phyloP scores from a whole-genome alignment of 2,329 filamentous ascomycete species.

The Zelopaecilomyces penicillatus region DNA sequence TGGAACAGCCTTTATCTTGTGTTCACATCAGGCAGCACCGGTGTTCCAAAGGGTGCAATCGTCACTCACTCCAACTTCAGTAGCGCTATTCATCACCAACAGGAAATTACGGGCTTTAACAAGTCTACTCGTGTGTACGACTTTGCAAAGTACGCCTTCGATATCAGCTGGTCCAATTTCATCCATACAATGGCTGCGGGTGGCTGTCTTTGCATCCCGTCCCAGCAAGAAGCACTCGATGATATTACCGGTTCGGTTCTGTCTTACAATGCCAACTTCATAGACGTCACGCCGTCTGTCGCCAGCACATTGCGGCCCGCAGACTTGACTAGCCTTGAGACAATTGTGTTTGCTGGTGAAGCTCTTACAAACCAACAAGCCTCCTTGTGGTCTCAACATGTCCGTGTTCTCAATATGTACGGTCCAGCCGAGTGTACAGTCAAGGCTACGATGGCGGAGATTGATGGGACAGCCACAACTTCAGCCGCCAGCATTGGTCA shows the following conservation, averaged over 20 bases:
- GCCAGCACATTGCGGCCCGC: conserved; percentile 1
- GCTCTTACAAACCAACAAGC: conserved; percentile 1
- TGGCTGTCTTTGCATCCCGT: conserved; percentile 6
- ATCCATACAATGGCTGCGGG: neutral
- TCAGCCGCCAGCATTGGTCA: neutral
- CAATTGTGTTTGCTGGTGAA: conserved; percentile 5
- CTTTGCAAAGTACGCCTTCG: conserved; percentile 5
- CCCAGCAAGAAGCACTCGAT: neutral
- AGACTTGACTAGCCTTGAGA: neutral
- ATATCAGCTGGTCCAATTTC: conserved; percentile 1
- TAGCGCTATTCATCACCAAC: conserved; percentile 11
- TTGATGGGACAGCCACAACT: conserved; percentile 2
- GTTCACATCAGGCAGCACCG: conserved; percentile 16
- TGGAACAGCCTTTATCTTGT: conserved; percentile 9
- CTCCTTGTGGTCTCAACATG: conserved; percentile 3
- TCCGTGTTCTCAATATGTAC: conserved; percentile 5
- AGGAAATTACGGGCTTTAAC: conserved; percentile 2
- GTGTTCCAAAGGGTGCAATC: conserved; percentile 3
- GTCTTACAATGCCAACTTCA: neutral
- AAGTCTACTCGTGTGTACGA: conserved; percentile 2
- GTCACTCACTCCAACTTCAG: conserved; percentile 5
- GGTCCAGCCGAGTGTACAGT: conserved; percentile 11
- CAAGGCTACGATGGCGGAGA: neutral
- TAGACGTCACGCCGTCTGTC: conserved; percentile 3
- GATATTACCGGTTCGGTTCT: neutral